Percentiles rank a stretch among this genome's conserved stretches.
phyloP scores from a whole-genome alignment of 2,329 filamentous ascomycete species.

The Cladosporium sp. region DNA sequence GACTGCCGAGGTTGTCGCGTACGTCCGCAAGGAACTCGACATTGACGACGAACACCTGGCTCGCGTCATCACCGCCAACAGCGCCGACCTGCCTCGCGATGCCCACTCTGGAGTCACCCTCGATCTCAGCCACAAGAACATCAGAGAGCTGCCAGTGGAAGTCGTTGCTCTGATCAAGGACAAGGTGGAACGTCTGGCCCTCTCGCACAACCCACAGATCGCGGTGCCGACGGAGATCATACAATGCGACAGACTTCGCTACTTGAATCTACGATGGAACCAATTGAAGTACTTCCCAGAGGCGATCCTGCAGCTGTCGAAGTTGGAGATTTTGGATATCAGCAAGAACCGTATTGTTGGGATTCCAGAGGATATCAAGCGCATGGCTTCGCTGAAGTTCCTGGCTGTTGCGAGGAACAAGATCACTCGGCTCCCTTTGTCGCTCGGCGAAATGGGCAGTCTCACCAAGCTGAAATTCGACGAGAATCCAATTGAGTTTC shows the following conservation, averaged over 20 bases:
- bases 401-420: slow-evolving; percentile 83
- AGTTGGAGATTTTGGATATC: slow-evolving; percentile 88
- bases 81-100: slow-evolving; percentile 24
- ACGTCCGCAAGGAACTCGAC: slow-evolving; percentile 30
- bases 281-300: slow-evolving; percentile 64
- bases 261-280: slow-evolving; percentile 77
- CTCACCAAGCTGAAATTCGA: slow-evolving; percentile 86
- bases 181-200: slow-evolving; percentile 68
- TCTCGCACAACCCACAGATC: slow-evolving; percentile 74
- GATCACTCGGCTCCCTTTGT: slow-evolving; percentile 77
- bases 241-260: slow-evolving; percentile 72
- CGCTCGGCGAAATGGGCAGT: slow-evolving; percentile 83
- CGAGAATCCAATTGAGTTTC: slow-evolving; percentile 80
- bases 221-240: slow-evolving; percentile 67
- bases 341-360: slow-evolving; percentile 79
- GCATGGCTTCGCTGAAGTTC: slow-evolving; percentile 81
- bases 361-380: slow-evolving; percentile 74
- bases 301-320: slow-evolving; percentile 72
- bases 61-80: slow-evolving; percentile 22
- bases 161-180: slow-evolving; percentile 71
- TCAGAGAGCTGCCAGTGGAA: slow-evolving; percentile 67
- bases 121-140: slow-evolving; percentile 71
- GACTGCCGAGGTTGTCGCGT: slow-evolving; percentile 25
- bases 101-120: slow-evolving; percentile 65
- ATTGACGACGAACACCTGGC: slow-evolving; percentile 30